Percentiles rank a stretch among this genome's conserved stretches.
These are phyloP conservation scores for Coccinonectria pachysandricola DNA, from an alignment of 2,329 filamentous ascomycete species.

Conservation along the genomic window DNA sequence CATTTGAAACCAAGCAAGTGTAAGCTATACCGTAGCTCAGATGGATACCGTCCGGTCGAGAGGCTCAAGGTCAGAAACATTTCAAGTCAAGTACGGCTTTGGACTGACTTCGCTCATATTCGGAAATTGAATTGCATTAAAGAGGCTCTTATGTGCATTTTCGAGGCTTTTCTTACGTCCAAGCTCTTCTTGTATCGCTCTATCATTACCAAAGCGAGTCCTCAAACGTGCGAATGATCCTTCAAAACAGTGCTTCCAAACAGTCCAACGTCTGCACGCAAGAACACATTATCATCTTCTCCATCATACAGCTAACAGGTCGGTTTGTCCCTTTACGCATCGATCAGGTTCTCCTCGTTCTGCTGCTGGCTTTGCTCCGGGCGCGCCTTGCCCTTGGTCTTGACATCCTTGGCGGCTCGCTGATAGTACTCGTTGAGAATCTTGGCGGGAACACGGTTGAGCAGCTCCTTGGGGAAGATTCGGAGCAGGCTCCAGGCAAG, in stretches of 20 bases:
- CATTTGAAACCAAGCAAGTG: slow-evolving; percentile 1
- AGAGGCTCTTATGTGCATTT: slow-evolving; percentile 21
- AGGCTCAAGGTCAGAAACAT: no score
- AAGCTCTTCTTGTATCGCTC: slow-evolving; percentile 4
- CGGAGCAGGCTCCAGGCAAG: slow-evolving; percentile 92
- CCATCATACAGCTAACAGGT: slow-evolving; percentile 15
- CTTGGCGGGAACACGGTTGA: slow-evolving; percentile 88
- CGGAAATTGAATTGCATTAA: slow-evolving; percentile 21
- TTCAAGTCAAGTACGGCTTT: no score
- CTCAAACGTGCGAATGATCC: slow-evolving; percentile 13
- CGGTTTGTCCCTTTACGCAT: slow-evolving; percentile 39
- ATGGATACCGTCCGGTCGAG: no score
- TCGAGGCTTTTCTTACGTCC: slow-evolving; percentile 15
- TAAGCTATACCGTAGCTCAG: no score
- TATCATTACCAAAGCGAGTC: slow-evolving; percentile 9
- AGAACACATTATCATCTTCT: slow-evolving; percentile 17
- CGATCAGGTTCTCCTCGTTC: slow-evolving; percentile 50
- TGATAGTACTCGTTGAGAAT: slow-evolving; percentile 76
- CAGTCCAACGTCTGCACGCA: no score
- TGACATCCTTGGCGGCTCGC: slow-evolving; percentile 51
- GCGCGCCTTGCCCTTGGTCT: slow-evolving; percentile 50
- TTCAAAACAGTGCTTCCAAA: slow-evolving; percentile 15
- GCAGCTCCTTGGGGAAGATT: slow-evolving; percentile 95
- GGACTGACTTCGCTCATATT: no score
- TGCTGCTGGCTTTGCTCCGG: slow-evolving; percentile 32